These are phyloP conservation scores for Pseudocercospora pini-densiflorae DNA, from an alignment of 2,329 filamentous ascomycete genomes.

Conservation along the genomic window DNA sequence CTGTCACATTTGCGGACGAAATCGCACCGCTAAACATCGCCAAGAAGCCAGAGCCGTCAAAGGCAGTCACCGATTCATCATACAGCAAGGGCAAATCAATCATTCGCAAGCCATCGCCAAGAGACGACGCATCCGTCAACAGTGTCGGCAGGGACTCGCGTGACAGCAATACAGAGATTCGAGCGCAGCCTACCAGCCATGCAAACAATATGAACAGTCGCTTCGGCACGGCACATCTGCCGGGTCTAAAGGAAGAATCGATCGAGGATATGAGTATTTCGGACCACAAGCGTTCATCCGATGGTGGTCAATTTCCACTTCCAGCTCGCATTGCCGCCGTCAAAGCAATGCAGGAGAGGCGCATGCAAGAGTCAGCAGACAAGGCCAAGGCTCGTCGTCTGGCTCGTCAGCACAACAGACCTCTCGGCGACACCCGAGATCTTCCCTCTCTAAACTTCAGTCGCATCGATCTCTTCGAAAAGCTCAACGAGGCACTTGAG, in stretches of 20 bases:
- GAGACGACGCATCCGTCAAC: slow-evolving; percentile 28
- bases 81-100: slow-evolving; percentile 33
- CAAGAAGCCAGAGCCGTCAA: slow-evolving; percentile 34
- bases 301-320: slow-evolving; percentile 35
- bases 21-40: slow-evolving; percentile 41
- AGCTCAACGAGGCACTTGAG: slow-evolving; percentile 50
- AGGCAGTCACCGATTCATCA: slow-evolving; percentile 24
- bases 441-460: slow-evolving; percentile 56
- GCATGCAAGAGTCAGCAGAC: slow-evolving; percentile 38
- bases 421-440: slow-evolving; percentile 44
- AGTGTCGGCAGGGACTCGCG: slow-evolving; percentile 24
- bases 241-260: slow-evolving; percentile 55
- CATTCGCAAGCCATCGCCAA: slow-evolving; percentile 34
- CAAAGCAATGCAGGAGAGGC: slow-evolving; percentile 42
- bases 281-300: slow-evolving; percentile 31
- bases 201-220: slow-evolving; percentile 30
- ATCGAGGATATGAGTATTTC: slow-evolving; percentile 51
- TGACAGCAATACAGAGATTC: slow-evolving; percentile 35
- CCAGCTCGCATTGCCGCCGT: slow-evolving; percentile 41
- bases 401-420: slow-evolving; percentile 36
- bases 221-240: slow-evolving; percentile 43
- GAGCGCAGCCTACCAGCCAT: slow-evolving; percentile 28
- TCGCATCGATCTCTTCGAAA: slow-evolving; percentile 50
- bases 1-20: slow-evolving; percentile 42
- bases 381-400: slow-evolving; percentile 36